These are phyloP conservation scores for Calonectria crousiana DNA, from an alignment of 2,329 filamentous ascomycete species.

Conservation along the genomic window DNA sequence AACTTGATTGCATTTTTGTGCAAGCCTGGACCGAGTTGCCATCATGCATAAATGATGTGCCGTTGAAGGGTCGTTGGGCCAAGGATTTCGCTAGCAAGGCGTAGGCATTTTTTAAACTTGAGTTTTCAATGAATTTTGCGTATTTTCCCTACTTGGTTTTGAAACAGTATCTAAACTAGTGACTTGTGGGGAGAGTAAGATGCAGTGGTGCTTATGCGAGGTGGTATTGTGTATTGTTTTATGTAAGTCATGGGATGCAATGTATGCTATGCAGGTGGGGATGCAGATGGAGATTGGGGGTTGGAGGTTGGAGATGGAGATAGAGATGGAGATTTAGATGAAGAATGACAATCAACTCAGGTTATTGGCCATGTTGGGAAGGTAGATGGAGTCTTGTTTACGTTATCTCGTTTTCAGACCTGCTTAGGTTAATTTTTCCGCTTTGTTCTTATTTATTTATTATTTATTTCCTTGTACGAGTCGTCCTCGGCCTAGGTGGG, in stretches of 20 bases:
- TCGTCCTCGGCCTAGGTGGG: constrained; percentile 1
- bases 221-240: neutral
- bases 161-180: neutral
- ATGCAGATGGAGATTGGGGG: neutral
- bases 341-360: neutral
- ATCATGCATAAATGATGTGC: neutral
- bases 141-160: constrained; percentile 4
- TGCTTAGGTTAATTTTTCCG: neutral
- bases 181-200: neutral
- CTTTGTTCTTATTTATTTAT: neutral
- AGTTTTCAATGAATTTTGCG: constrained; percentile 25
- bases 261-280: neutral
- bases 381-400: constrained; percentile 17
- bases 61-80: constrained; percentile 9
- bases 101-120: constrained; percentile 28
- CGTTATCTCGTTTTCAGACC: neutral
- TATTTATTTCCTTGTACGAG: neutral
- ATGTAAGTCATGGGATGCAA: constrained; percentile 2
- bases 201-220: neutral
- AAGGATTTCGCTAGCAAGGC: constrained; percentile 28
- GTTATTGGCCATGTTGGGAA: constrained; percentile 1
- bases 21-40: constrained; percentile 14
- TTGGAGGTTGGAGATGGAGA: neutral
- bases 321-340: neutral
- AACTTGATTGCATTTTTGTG: constrained; percentile 31